Percentiles rank a stretch among this genome's conserved stretches.
These are phyloP conservation scores for Diaporthe citri DNA, from an alignment of 2,329 filamentous ascomycete species.

Conservation along the genomic window DNA sequence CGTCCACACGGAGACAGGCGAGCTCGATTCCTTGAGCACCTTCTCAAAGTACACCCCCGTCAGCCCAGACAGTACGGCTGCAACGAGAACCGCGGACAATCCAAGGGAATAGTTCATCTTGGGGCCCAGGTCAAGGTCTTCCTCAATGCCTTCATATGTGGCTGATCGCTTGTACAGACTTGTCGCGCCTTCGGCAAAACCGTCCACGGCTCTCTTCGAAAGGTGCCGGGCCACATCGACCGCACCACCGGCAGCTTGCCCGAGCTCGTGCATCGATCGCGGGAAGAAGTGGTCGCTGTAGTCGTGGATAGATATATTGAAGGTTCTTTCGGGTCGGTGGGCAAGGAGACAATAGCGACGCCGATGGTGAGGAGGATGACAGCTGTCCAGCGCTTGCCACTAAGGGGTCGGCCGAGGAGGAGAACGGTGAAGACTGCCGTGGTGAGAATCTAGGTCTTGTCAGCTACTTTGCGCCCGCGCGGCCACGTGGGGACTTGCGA, in stretches of 20 bases:
- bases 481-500: neutral
- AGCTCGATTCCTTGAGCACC: conserved; percentile 86
- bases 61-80: conserved; percentile 84
- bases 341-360: conserved; percentile 87
- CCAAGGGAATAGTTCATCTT: conserved; percentile 85
- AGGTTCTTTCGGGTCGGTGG: conserved; percentile 66
- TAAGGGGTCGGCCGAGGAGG: conserved; percentile 79
- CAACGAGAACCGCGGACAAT: conserved; percentile 80
- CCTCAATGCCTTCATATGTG: conserved; percentile 89
- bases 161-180: conserved; percentile 78
- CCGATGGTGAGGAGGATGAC: conserved; percentile 84
- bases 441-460: conserved; percentile 75
- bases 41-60: conserved; percentile 93
- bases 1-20: conserved; percentile 86
- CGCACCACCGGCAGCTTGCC: conserved; percentile 69
- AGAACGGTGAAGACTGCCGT: conserved; percentile 89
- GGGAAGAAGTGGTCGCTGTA: conserved; percentile 79
- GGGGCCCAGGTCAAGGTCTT: conserved; percentile 65
- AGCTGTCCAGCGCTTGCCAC: conserved; percentile 82
- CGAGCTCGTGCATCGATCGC: conserved; percentile 81
- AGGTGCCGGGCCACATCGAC: conserved; percentile 64
- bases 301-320: conserved; percentile 70
- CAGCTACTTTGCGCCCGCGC: conserved; percentile 30
- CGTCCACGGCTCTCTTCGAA: conserved; percentile 60
- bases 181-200: conserved; percentile 51